Evolutionary conservation across 2,329 filamentous ascomycete genomes (phyloP), one percentile per base, ranked within the genome.

Genomic region (Cercospora beticola): DNA sequence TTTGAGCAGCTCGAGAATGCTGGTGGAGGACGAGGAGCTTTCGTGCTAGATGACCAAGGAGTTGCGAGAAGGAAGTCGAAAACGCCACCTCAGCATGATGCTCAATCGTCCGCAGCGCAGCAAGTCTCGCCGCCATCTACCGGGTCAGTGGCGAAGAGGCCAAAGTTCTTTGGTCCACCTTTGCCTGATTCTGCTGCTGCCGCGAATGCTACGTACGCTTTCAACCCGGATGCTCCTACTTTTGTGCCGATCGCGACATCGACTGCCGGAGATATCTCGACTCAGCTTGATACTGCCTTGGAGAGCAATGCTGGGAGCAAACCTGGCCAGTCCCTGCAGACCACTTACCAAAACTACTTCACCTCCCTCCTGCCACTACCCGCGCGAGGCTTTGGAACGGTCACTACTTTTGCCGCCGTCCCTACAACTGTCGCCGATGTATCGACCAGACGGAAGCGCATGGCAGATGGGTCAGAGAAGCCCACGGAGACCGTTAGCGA

Each of bases 1-100:
- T 75, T 74, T 21, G 71, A 74, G 33, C 71, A 74, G 66, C 65
- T 73, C 18, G 71, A 74, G 49, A 62, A 58, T 26, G 62, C 65
- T 31, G 68, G 68, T 21, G 70, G 63, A 40, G 72, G 72, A 14
- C 72, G 70, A 28, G 67, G 70, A 54, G 72, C 72, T 49, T 73
- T 73, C 52, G 56, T 73, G 14, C 62, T 73, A 30, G 54, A 65
- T 23, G 69, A 73, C n/a, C 68, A 40, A 64, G 59, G 30, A 60
- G 36, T 64, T 5, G 30, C 59, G 14, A 59, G 57, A 52, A 62
- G 18, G 56, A 61, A 66, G 49, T 61, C 64, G n/a, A 57, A 26
- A 18, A 65, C 26, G 8, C 64, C 57, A 6, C 58, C 64, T 8
- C 21, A 36, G 18, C 59, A 28, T 12, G 59, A 30, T 36, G 59